Evolutionary conservation across 768 basidiomycete species (phyloP).

Genomic region (Pleurotus eryngii): DNA sequence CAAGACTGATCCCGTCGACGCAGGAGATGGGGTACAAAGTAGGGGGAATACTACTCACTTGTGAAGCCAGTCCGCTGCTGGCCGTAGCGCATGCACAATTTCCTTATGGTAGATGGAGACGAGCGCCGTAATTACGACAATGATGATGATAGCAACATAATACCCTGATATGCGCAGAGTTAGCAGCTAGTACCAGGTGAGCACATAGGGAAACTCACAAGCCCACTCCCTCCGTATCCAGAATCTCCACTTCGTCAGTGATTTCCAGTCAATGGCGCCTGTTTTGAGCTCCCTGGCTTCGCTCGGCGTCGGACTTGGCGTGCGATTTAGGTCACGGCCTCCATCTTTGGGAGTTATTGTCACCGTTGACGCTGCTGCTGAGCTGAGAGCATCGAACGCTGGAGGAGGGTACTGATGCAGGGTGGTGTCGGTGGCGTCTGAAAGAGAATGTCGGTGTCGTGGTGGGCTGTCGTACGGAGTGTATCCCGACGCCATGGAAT

Average conservation of each 20-base stretch:
- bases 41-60: constrained; percentile 34
- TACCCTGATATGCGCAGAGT: constrained; percentile 32
- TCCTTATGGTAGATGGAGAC: constrained; percentile 62
- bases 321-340: constrained; percentile 27
- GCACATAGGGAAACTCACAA: constrained; percentile 37
- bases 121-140: constrained; percentile 47
- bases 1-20: not conserved
- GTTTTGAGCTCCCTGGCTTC: constrained; percentile 39
- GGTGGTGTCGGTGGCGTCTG: not conserved
- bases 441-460: not conserved
- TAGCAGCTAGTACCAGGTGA: not conserved
- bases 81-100: constrained; percentile 70
- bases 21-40: not conserved
- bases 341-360: constrained; percentile 18
- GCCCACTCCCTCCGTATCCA: constrained; percentile 55
- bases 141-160: constrained; percentile 46
- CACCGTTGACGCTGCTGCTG: not conserved
- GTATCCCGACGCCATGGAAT: not conserved
- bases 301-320: constrained; percentile 66
- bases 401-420: constrained; percentile 2
- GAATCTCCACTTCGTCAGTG: constrained; percentile 42
- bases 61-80: constrained; percentile 63
- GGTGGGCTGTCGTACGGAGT: not conserved
- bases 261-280: constrained; percentile 43
- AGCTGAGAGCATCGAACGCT: not conserved